Evolutionary conservation across 805 yeast genomes (phyloP).

Genomic region (Pichia paraexigua): DNA sequence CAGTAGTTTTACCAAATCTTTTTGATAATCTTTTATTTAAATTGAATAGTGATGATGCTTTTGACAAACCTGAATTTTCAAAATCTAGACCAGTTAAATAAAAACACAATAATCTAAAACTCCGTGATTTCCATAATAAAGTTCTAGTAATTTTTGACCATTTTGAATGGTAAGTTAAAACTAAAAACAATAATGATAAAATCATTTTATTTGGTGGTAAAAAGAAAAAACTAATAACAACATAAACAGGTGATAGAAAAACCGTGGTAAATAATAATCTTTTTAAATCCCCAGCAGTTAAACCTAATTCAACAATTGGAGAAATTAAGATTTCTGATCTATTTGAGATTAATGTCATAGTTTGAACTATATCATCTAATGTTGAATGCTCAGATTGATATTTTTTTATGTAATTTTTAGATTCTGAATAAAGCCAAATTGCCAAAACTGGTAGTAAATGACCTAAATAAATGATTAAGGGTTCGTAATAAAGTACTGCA

Average conservation of each 20-base stretch:
- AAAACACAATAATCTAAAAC: conserved; percentile 63
- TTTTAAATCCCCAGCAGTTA: conserved; percentile 71
- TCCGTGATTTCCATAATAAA: conserved; percentile 74
- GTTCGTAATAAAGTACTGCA: conserved; percentile 68
- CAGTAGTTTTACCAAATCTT: conserved; percentile 22
- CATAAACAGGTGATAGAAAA: conserved; percentile 78
- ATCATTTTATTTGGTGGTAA: conserved; percentile 64
- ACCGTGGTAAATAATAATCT: conserved; percentile 77
- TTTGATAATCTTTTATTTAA: conserved; percentile 42
- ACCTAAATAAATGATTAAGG: conserved; percentile 72
- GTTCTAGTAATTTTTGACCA: conserved; percentile 79
- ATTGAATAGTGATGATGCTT: conserved; percentile 35
- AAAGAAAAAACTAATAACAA: conserved; percentile 57
- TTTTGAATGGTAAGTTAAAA: conserved; percentile 78
- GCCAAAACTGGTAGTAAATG: conserved; percentile 63
- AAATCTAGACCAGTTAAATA: conserved; percentile 85
- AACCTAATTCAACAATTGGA: conserved; percentile 70
- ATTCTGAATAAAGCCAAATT: conserved; percentile 50
- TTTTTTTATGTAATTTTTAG: conserved; percentile 48
- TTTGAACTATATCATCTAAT: conserved; percentile 75
- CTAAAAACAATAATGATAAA: conserved; percentile 47
- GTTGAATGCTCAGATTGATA: conserved; percentile 67
- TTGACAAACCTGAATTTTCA: conserved; percentile 27
- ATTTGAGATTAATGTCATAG: conserved; percentile 64
- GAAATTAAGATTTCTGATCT: conserved; percentile 69